These are phyloP conservation scores for Lactuca sativa DNA, from an alignment of 129 eudicot genomes.

Conservation along the genomic window DNA sequence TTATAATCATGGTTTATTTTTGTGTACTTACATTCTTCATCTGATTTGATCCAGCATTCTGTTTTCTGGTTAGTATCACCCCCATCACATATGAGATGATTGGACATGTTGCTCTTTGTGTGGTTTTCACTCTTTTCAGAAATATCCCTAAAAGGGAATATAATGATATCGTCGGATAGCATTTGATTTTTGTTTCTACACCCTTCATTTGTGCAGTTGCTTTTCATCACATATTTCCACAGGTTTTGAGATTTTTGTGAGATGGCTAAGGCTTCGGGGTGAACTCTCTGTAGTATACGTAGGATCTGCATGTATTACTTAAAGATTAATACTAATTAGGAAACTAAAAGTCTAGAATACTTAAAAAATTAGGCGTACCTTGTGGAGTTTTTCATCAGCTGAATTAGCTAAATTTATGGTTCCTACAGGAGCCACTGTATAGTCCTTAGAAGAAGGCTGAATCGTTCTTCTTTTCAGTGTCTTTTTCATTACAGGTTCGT, in stretches of 20 bases:
- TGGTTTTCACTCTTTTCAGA: slow-evolving; percentile 19
- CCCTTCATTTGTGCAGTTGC: slow-evolving; percentile 15
- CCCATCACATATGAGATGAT: slow-evolving; percentile 22
- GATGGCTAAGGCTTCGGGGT: slow-evolving; percentile 16
- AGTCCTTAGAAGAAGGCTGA: background rate
- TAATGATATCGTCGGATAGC: slow-evolving; percentile 37
- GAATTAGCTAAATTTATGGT: background rate
- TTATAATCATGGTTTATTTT: background rate
- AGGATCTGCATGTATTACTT: slow-evolving; percentile 15
- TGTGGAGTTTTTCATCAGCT: background rate
- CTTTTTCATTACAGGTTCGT: background rate
- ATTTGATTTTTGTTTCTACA: slow-evolving; percentile 31
- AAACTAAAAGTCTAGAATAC: background rate
- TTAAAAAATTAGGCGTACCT: background rate
- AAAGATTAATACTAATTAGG: slow-evolving; percentile 3
- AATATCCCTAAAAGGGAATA: slow-evolving; percentile 33
- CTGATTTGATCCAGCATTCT: slow-evolving; percentile 77
- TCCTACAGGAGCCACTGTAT: background rate
- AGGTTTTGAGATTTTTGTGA: slow-evolving; percentile 19
- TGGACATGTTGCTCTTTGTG: slow-evolving; percentile 36
- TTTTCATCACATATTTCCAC: slow-evolving; percentile 25
- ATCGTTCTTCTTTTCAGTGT: background rate
- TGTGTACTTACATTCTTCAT: slow-evolving; percentile 73
- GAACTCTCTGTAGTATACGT: slow-evolving; percentile 8
- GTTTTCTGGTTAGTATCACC: slow-evolving; percentile 41